Conservation (phyloP, 192 early-diverging fungal genomes). For the Gamsiella multidivaricata region DNA sequence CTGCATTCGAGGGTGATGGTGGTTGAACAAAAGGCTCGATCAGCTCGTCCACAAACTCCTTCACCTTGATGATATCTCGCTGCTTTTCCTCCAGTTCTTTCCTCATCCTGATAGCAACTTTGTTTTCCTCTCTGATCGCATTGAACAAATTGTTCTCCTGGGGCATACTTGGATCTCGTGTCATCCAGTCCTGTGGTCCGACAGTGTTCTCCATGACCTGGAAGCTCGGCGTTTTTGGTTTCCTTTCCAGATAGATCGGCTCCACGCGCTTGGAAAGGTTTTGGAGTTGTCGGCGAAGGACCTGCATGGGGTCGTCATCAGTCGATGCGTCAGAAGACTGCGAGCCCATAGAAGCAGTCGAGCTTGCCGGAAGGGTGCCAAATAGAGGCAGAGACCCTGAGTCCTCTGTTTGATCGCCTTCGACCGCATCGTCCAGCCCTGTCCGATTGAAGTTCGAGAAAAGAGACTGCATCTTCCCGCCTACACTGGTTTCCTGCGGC, state of each 20-base stretch:
- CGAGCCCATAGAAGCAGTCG: neutral
- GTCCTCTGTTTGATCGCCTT: neutral
- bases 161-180: conserved; percentile 16
- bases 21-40: conserved; percentile 20
- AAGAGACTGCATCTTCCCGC: conserved; percentile 36
- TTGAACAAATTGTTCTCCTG: conserved; percentile 30
- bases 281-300: conserved; percentile 38
- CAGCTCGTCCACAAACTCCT: conserved; percentile 46
- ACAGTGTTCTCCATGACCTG: conserved; percentile 41
- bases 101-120: conserved; percentile 48
- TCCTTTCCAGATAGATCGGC: conserved; percentile 39
- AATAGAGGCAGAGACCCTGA: conserved; percentile 1
- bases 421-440: neutral
- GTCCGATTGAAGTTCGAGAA: conserved; percentile 51
- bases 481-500: neutral
- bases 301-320: conserved; percentile 33
- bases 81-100: conserved; percentile 36
- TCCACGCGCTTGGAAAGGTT: conserved; percentile 37
- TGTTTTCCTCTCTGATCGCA: conserved; percentile 42
- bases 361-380: neutral
- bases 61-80: conserved; percentile 26
- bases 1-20: neutral
- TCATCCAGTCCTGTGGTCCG: conserved; percentile 36
- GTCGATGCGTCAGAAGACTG: neutral
- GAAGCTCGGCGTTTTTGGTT: conserved; percentile 38